A percentile compares a stretch with the other conserved stretches of the same genome.
Conservation (phyloP, 73 alveolate species). For the Paramecium pentaurelia region DNA sequence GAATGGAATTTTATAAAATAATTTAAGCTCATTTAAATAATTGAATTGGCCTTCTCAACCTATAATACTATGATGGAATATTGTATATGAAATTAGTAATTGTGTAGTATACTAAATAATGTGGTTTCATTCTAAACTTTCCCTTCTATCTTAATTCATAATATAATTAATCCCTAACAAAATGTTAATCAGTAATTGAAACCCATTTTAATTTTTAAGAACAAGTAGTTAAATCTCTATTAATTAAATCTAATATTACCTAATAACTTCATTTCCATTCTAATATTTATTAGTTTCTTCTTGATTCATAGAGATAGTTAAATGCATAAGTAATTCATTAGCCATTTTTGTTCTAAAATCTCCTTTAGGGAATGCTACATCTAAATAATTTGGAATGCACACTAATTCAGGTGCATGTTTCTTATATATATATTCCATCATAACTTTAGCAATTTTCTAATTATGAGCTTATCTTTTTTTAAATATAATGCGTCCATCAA, state of each 20-base stretch:
- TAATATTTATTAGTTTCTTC: conserved; percentile 16
- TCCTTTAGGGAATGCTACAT: not conserved
- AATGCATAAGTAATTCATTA: conserved; percentile 14
- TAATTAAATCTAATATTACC: not conserved
- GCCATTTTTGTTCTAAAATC: conserved; percentile 33
- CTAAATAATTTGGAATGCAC: not conserved
- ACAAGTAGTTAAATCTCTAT: conserved; percentile 9
- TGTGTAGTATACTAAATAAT: not conserved
- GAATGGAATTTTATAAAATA: not conserved
- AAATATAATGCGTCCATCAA: conserved; percentile 27
- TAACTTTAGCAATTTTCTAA: not conserved
- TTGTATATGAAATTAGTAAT: conserved; percentile 32
- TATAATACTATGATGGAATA: conserved; percentile 31
- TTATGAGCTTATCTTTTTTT: conserved; percentile 21
- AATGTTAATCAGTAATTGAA: not conserved
- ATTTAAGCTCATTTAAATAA: not conserved
- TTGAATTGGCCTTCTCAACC: conserved; percentile 33
- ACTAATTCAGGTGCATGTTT: conserved; percentile 16
- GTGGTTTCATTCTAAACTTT: conserved; percentile 36
- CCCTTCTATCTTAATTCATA: conserved; percentile 1
- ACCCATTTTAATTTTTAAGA: not conserved
- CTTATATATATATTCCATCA: conserved; percentile 11
- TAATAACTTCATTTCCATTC: not conserved
- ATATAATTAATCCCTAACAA: not conserved
- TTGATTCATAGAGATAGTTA: not conserved